phyloP scores from a whole-genome alignment of 371 early-diverging fungal species.

The Apophysomyces trapeziformis region DNA sequence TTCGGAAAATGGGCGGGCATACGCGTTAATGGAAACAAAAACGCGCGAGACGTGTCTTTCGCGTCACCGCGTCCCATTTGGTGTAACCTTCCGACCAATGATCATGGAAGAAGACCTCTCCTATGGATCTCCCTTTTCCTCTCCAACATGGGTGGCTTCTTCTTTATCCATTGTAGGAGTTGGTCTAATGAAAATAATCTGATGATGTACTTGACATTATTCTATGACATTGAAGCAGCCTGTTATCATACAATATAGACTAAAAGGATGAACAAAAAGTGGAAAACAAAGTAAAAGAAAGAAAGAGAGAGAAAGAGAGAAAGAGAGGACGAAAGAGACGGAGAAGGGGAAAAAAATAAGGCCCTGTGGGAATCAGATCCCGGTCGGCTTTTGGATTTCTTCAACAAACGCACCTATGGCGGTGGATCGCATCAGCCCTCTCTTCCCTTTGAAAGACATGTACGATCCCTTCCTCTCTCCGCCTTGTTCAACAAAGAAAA shows the following conservation, averaged over 20 bases:
- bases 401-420: conserved; percentile 2
- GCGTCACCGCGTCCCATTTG: no score
- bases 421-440: background rate
- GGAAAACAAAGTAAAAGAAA: background rate
- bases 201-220: no score
- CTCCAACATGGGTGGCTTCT: no score
- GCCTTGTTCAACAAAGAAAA: no score
- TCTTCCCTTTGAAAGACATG: no score
- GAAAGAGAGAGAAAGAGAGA: background rate
- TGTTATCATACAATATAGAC: background rate
- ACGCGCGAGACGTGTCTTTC: background rate
- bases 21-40: background rate
- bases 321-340: background rate
- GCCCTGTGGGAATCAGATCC: background rate
- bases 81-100: no score
- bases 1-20: background rate
- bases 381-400: conserved; percentile 10
- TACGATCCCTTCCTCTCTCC: no score
- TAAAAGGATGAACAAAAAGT: background rate
- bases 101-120: no score
- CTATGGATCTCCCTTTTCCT: no score
- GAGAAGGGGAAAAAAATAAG: background rate
- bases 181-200: no score
- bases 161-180: no score
- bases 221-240: no score